Percentiles rank a stretch among this genome's conserved stretches.
Conservation (phyloP, 2,329 filamentous ascomycete species). For the Pseudogymnoascus sp. region DNA sequence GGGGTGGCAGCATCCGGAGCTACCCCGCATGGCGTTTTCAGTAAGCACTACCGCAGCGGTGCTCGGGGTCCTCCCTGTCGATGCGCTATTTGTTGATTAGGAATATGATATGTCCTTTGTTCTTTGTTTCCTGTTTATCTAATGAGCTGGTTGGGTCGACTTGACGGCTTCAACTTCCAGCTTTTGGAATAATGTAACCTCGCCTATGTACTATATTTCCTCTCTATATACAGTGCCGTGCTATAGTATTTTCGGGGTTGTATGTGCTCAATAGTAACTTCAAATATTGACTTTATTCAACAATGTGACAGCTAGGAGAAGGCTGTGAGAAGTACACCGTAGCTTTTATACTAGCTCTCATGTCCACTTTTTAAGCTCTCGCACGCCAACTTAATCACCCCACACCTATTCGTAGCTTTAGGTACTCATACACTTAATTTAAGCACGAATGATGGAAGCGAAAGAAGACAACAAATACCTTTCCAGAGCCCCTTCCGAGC, state of each 20-base stretch:
- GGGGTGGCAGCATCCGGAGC: not conserved
- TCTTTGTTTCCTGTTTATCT: not conserved
- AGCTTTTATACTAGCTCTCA: not conserved
- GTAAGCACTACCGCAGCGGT: constrained; percentile 5
- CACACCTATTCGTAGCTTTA: not conserved
- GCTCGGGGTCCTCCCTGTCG: not conserved
- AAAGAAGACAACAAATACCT: not conserved
- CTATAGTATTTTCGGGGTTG: not conserved
- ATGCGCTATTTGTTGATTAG: constrained; percentile 1
- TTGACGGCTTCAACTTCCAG: not conserved
- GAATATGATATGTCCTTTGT: not conserved
- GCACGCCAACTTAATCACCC: not conserved
- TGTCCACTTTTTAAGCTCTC: not conserved
- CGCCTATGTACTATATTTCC: not conserved
- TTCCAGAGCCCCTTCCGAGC: not conserved
- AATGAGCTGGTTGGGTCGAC: not conserved
- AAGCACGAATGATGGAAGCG: not conserved
- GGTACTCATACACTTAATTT: not conserved
- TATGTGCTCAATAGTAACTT: not conserved
- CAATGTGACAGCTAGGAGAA: too few relatives aligned
- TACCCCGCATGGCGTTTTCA: constrained; percentile 1
- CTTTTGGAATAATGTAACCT: not conserved
- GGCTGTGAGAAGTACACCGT: not conserved
- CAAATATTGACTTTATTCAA: not conserved
- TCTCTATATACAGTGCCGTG: not conserved